These are phyloP conservation scores for Coemansia sp. DNA, from an alignment of 192 early-diverging fungal species.

Conservation along the genomic window DNA sequence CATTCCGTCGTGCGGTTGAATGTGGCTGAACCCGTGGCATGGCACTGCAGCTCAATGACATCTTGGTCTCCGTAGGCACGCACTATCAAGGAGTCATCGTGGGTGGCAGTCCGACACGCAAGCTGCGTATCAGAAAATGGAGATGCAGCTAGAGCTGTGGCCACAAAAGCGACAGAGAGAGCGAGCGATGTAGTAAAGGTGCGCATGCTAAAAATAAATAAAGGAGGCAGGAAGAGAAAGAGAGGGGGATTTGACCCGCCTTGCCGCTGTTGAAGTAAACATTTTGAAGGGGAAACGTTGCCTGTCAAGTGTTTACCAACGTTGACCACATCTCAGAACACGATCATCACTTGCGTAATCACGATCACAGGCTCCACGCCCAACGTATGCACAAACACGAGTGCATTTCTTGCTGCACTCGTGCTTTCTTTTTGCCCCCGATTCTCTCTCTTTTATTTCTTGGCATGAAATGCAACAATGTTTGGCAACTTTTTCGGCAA, in stretches of 20 bases:
- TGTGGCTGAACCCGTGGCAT: not conserved
- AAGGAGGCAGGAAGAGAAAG: too few species aligned
- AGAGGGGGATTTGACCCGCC: too few species aligned
- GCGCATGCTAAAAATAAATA: too few species aligned
- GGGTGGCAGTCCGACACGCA: conserved; percentile 20
- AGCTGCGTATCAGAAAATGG: not conserved
- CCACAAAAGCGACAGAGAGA: too few species aligned
- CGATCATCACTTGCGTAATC: not conserved
- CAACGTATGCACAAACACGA: not conserved
- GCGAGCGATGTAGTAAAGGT: too few species aligned
- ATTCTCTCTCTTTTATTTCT: conserved; percentile 1
- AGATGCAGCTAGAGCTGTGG: too few species aligned
- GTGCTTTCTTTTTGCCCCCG: not conserved
- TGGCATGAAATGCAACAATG: conserved; percentile 7
- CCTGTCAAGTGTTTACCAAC: too few species aligned
- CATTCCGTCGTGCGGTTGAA: conserved; percentile 11
- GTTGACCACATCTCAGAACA: too few species aligned
- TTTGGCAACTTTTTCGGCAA: conserved; percentile 26
- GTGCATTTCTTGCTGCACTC: not conserved
- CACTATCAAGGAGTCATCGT: conserved; percentile 1
- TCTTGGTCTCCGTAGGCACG: conserved; percentile 4
- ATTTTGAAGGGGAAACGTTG: too few species aligned
- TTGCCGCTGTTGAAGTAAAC: too few species aligned
- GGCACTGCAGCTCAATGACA: conserved; percentile 13
- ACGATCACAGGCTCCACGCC: not conserved